phyloP scores from a whole-genome alignment of 352 stramenopile genomes.

The Plasmopara halstedii region DNA sequence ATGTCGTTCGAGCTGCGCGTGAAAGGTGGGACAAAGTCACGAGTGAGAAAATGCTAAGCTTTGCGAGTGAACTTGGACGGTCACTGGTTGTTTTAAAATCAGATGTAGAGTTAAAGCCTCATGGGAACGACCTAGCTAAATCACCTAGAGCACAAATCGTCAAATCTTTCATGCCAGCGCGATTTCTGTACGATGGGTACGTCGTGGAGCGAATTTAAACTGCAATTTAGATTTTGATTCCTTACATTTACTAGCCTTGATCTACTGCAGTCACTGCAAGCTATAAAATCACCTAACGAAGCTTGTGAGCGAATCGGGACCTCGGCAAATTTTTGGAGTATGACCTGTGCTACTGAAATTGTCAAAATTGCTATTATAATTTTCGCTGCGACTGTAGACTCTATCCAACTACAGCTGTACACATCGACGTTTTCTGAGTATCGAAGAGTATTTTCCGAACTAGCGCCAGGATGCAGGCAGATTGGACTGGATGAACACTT shows the following conservation, averaged over 20 bases:
- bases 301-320: constrained; percentile 5
- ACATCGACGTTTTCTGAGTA: constrained; percentile 33
- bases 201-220: neutral
- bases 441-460: constrained; percentile 39
- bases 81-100: constrained; percentile 23
- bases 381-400: constrained; percentile 21
- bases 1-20: constrained; percentile 33
- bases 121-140: neutral
- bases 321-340: constrained; percentile 29
- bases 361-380: neutral
- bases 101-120: neutral
- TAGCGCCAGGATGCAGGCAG: constrained; percentile 41
- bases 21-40: constrained; percentile 59
- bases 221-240: neutral
- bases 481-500: constrained; percentile 66
- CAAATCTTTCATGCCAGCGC: constrained; percentile 14
- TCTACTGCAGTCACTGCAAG: constrained; percentile 53
- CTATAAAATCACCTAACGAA: constrained; percentile 45
- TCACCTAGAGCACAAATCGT: constrained; percentile 1
- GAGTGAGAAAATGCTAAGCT: constrained; percentile 53
- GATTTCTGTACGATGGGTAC: constrained; percentile 69
- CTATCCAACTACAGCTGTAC: constrained; percentile 53
- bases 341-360: neutral
- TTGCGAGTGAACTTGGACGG: constrained; percentile 36
- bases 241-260: constrained; percentile 33